These are phyloP conservation scores for Keqinozyma sinolaborantium DNA, from an alignment of 1,139 yeast genomes.

Conservation along the genomic window DNA sequence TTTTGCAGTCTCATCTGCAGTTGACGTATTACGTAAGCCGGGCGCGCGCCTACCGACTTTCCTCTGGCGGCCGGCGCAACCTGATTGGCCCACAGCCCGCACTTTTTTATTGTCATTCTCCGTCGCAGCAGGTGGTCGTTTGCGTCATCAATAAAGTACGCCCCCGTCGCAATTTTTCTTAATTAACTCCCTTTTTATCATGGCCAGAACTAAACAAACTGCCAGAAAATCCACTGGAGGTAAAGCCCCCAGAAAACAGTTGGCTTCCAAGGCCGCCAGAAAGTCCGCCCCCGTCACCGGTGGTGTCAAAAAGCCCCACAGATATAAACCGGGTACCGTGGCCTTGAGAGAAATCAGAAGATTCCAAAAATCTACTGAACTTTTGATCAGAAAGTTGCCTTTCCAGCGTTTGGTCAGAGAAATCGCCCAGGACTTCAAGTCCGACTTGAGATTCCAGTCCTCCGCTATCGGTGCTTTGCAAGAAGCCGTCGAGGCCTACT, in stretches of 20 bases:
- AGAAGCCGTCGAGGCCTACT: conserved; percentile 52
- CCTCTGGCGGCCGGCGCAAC: not conserved
- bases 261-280: conserved; percentile 53
- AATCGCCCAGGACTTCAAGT: conserved; percentile 48
- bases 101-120: not conserved
- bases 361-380: conserved; percentile 50
- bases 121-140: not conserved
- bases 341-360: conserved; percentile 55
- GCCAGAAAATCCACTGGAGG: conserved; percentile 56
- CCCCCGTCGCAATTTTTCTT: not conserved
- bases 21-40: no score
- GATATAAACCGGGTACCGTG: conserved; percentile 56
- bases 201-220: conserved; percentile 55
- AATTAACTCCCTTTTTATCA: conserved; percentile 10
- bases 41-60: no score
- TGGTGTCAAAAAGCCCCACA: conserved; percentile 53
- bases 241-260: conserved; percentile 53
- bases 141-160: not conserved
- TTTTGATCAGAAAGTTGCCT: conserved; percentile 50
- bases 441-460: conserved; percentile 50
- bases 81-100: not conserved
- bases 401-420: conserved; percentile 50
- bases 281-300: conserved; percentile 51
- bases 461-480: conserved; percentile 52
- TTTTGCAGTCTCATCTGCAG: no score